These are phyloP conservation scores for Biscogniauxia marginata DNA, from an alignment of 2,329 filamentous ascomycete genomes.

Conservation along the genomic window DNA sequence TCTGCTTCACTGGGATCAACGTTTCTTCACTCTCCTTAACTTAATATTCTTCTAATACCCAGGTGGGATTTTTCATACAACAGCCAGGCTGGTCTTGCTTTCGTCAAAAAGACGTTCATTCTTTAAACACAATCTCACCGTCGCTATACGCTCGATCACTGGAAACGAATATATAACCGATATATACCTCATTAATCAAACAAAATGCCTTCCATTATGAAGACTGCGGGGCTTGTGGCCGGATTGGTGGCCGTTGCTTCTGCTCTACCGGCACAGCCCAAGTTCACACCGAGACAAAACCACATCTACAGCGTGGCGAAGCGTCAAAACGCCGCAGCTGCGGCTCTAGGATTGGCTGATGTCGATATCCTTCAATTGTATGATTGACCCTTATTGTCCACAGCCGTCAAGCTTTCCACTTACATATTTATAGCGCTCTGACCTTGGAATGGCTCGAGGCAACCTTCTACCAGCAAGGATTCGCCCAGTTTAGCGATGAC, in stretches of 20 bases:
- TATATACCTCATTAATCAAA: slow-evolving; percentile 28
- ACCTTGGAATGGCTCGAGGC: slow-evolving; percentile 75
- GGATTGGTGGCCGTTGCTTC: slow-evolving; percentile 45
- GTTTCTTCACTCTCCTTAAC: slow-evolving; percentile 33
- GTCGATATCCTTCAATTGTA: slow-evolving; percentile 60
- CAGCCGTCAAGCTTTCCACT: slow-evolving; percentile 6
- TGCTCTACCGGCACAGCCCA: slow-evolving; percentile 46
- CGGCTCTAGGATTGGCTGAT: slow-evolving; percentile 47
- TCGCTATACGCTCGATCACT: slow-evolving; percentile 16
- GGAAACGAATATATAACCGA: slow-evolving; percentile 21
- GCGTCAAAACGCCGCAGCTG: slow-evolving; percentile 50
- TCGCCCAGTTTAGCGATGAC: slow-evolving; percentile 61
- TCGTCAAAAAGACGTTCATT: slow-evolving; percentile 18
- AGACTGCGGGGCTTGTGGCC: slow-evolving; percentile 41
- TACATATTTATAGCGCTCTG: slow-evolving; percentile 51
- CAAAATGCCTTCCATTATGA: slow-evolving; percentile 49
- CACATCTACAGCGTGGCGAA: slow-evolving; percentile 47
- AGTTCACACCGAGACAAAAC: slow-evolving; percentile 44
- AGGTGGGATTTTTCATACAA: slow-evolving; percentile 33
- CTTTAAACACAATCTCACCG: slow-evolving; percentile 20
- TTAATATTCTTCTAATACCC: slow-evolving; percentile 37
- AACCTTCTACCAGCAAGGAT: slow-evolving; percentile 69
- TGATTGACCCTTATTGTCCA: slow-evolving; percentile 27
- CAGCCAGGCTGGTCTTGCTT: slow-evolving; percentile 42
- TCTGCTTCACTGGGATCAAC: slow-evolving; percentile 46